Conservation (phyloP, 176 grass and related monocot species). For the Zizania latifolia region DNA sequence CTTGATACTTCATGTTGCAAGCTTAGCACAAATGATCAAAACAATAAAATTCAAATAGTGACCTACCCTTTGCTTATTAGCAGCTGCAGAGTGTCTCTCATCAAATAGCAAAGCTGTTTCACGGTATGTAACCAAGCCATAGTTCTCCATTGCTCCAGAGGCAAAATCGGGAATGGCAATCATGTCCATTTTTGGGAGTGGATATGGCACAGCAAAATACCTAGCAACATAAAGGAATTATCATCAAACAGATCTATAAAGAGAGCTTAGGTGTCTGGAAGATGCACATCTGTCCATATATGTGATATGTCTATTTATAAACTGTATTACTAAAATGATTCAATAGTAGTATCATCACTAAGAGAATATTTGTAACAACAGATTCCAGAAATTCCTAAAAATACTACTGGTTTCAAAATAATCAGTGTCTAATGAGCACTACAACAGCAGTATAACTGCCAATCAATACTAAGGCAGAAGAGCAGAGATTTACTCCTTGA, state of each 20-base stretch:
- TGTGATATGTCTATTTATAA: not conserved
- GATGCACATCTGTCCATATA: not conserved
- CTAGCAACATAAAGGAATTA: constrained; percentile 34
- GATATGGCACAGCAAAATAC: constrained; percentile 81
- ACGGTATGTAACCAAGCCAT: constrained; percentile 88
- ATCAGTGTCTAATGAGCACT: not conserved
- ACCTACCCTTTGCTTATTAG: constrained; percentile 79
- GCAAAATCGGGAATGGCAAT: constrained; percentile 93
- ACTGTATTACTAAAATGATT: constrained; percentile 10
- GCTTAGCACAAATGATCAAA: constrained; percentile 6
- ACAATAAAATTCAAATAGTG: constrained; percentile 11
- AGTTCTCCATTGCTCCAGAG: constrained; percentile 88
- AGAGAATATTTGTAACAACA: not conserved
- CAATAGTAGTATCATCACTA: not conserved
- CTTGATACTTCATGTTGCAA: not conserved
- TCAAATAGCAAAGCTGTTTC: constrained; percentile 84
- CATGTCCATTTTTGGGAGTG: constrained; percentile 96
- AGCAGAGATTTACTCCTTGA: constrained; percentile 71
- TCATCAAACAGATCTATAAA: constrained; percentile 11
- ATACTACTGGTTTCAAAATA: not conserved
- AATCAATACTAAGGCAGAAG: constrained; percentile 15
- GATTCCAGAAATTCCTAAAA: not conserved
- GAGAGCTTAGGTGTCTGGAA: not conserved
- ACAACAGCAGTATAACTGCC: not conserved
- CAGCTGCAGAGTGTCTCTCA: constrained; percentile 73